A percentile compares a stretch with the other conserved stretches of the same genome.
These are phyloP conservation scores for Huntiella bhutanensis DNA, from an alignment of 2,329 filamentous ascomycete genomes.

Conservation along the genomic window DNA sequence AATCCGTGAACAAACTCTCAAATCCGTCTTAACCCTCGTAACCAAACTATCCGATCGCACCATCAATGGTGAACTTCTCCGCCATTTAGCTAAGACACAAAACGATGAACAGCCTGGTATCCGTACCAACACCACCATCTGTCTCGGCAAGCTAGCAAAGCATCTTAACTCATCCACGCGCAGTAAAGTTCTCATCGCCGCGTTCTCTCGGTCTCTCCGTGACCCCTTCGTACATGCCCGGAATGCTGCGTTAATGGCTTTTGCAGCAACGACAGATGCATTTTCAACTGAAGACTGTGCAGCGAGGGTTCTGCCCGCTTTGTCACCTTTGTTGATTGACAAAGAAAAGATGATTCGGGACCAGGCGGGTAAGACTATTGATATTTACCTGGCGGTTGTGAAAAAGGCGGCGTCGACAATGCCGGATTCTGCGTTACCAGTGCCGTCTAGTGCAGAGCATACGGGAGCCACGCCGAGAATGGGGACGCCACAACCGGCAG, in stretches of 20 bases:
- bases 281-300: slow-evolving; percentile 87
- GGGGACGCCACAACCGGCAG: slow-evolving; percentile 47
- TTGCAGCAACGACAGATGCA: slow-evolving; percentile 67
- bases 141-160: slow-evolving; percentile 85
- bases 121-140: slow-evolving; percentile 94
- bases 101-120: slow-evolving; percentile 97
- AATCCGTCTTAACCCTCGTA: slow-evolving; percentile 76
- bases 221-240: slow-evolving; percentile 92
- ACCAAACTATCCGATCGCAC: slow-evolving; percentile 79
- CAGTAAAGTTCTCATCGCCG: slow-evolving; percentile 79
- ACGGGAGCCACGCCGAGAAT: slow-evolving; percentile 47
- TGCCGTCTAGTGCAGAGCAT: slow-evolving; percentile 34
- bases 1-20: slow-evolving; percentile 87
- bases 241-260: slow-evolving; percentile 70
- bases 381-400: slow-evolving; percentile 66
- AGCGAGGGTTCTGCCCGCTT: slow-evolving; percentile 57
- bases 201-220: slow-evolving; percentile 71
- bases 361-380: slow-evolving; percentile 75
- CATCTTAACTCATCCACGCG: slow-evolving; percentile 62
- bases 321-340: slow-evolving; percentile 74
- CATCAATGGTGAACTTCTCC: slow-evolving; percentile 82
- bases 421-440: slow-evolving; percentile 59
- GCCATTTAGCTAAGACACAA: slow-evolving; percentile 81
- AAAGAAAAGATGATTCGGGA: slow-evolving; percentile 92
- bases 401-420: slow-evolving; percentile 60